These are phyloP conservation scores for Pleurotus citrinopileatus DNA, from an alignment of 768 basidiomycete species.

Conservation along the genomic window DNA sequence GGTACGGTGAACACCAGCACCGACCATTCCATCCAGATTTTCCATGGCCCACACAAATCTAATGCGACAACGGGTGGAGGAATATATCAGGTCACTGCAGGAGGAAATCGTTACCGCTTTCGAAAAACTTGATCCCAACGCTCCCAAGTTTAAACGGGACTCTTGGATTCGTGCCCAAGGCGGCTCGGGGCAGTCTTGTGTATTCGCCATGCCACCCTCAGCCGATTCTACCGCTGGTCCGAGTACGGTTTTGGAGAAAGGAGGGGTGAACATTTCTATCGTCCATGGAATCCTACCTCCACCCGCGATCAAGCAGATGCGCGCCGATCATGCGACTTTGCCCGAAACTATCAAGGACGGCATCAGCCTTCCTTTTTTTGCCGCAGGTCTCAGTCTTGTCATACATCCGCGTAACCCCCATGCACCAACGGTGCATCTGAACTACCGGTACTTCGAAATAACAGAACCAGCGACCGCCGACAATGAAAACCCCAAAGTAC, in stretches of 20 bases:
- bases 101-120: conserved; percentile 72
- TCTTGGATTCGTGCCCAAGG: conserved; percentile 73
- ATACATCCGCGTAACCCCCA: conserved; percentile 93
- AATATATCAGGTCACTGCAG: conserved; percentile 76
- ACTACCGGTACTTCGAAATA: conserved; percentile 97
- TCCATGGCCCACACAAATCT: conserved; percentile 21
- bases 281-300: conserved; percentile 89
- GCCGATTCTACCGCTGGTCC: conserved; percentile 27
- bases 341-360: conserved; percentile 42
- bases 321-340: conserved; percentile 81
- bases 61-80: conserved; percentile 79
- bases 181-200: conserved; percentile 79
- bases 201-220: conserved; percentile 55
- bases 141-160: conserved; percentile 77
- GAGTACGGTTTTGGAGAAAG: conserved; percentile 81
- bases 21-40: no score
- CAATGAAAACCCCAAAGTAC: conserved; percentile 42
- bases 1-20: no score
- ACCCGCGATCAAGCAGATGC: conserved; percentile 90
- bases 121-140: conserved; percentile 73
- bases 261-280: conserved; percentile 91
- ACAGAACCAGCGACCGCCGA: conserved; percentile 42
- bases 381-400: conserved; percentile 88
- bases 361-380: conserved; percentile 84
- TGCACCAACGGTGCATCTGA: conserved; percentile 91